phyloP scores from a whole-genome alignment of 2,329 filamentous ascomycete genomes.

The Talaromyces sp. region DNA sequence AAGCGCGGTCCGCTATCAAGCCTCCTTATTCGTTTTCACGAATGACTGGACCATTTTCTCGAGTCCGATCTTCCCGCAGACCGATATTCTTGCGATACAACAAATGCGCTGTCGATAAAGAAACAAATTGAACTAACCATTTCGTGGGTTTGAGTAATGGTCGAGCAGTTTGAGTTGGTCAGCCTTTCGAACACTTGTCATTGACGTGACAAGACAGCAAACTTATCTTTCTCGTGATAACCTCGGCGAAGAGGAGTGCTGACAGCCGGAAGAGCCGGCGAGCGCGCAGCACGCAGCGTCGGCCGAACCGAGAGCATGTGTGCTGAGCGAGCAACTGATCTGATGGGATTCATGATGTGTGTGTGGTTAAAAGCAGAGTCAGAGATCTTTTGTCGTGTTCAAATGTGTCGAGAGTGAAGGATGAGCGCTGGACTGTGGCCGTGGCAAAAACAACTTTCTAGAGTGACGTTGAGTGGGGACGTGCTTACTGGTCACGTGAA shows the following conservation, averaged over 20 bases:
- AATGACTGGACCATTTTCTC: neutral
- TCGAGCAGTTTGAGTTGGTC: constrained; percentile 52
- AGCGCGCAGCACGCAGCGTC: constrained; percentile 6
- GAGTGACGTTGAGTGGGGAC: neutral
- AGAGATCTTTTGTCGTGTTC: neutral
- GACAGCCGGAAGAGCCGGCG: constrained; percentile 5
- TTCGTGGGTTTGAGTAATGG: constrained; percentile 74
- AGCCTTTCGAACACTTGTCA: neutral
- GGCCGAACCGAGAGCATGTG: constrained; percentile 10
- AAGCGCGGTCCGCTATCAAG: neutral
- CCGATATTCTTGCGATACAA: neutral
- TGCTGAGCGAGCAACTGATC: constrained; percentile 7
- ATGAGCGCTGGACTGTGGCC: neutral
- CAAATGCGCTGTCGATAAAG: neutral
- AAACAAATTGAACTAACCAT: constrained; percentile 38
- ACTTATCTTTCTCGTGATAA: constrained; percentile 65
- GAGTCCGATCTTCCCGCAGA: neutral
- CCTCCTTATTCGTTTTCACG: neutral
- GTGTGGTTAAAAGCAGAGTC: neutral
- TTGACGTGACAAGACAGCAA: neutral
- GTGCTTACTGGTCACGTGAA: constrained; percentile 1
- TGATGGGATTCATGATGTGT: constrained; percentile 11
- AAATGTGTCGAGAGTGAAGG: neutral
- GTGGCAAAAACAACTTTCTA: constrained; percentile 7
- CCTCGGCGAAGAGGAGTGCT: constrained; percentile 27